These are phyloP conservation scores for Pythium utonaiense DNA, from an alignment of 352 stramenopile genomes.

Conservation along the genomic window DNA sequence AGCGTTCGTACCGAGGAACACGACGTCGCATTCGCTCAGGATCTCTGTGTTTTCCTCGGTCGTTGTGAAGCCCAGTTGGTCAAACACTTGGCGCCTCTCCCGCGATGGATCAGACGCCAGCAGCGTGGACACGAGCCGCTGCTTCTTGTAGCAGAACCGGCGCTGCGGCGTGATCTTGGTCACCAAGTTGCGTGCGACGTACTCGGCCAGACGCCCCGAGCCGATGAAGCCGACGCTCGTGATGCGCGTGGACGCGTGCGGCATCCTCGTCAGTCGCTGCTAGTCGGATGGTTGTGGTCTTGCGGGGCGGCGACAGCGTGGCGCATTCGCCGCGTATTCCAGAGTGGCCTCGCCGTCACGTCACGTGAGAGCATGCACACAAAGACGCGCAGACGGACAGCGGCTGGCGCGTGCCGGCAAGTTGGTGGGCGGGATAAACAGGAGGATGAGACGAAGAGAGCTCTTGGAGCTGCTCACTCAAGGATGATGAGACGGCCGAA, in stretches of 20 bases:
- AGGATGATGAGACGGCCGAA: background rate
- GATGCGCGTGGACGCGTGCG: constrained; percentile 26
- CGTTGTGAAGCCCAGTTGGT: constrained; percentile 61
- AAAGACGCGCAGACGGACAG: background rate
- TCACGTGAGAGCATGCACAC: background rate
- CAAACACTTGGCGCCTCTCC: constrained; percentile 56
- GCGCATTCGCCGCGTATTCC: background rate
- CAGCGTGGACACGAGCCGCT: constrained; percentile 65
- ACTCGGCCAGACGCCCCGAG: constrained; percentile 59
- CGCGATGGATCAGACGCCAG: constrained; percentile 57
- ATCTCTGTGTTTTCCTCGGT: constrained; percentile 52
- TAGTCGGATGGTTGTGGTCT: background rate
- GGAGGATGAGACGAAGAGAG: background rate
- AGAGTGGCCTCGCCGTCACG: background rate
- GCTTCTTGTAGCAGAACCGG: constrained; percentile 72
- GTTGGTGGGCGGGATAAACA: background rate
- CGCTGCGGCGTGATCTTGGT: constrained; percentile 57
- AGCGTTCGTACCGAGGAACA: constrained; percentile 60
- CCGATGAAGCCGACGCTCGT: constrained; percentile 73
- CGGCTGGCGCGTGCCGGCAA: no score
- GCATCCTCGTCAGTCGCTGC: constrained; percentile 1
- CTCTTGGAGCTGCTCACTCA: background rate
- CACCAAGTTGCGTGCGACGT: constrained; percentile 54
- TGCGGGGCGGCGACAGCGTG: background rate
- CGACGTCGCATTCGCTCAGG: constrained; percentile 63